phyloP scores from a whole-genome alignment of 2,329 filamentous ascomycete species.

The Gliomastix tumulicola region DNA sequence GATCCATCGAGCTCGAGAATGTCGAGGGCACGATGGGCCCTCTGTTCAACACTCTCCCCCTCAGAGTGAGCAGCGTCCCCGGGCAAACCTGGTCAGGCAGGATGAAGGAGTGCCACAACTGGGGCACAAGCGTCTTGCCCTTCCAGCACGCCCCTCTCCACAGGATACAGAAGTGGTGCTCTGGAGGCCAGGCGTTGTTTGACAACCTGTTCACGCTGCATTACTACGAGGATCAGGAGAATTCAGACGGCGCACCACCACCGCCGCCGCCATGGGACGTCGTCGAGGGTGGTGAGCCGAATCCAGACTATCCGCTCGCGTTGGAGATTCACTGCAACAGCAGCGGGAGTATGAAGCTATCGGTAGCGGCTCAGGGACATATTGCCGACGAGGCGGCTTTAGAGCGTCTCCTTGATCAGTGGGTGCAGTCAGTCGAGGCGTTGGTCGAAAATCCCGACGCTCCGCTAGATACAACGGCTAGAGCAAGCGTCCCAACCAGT shows the following conservation, averaged over 20 bases:
- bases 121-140: slow-evolving; percentile 58
- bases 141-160: slow-evolving; percentile 71
- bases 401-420: slow-evolving; percentile 26
- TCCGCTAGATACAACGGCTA: slow-evolving; percentile 5
- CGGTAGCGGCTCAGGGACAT: slow-evolving; percentile 49
- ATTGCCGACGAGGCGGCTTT: slow-evolving; percentile 23
- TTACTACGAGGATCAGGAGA: slow-evolving; percentile 31
- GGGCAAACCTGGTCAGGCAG: slow-evolving; percentile 52
- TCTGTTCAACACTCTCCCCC: slow-evolving; percentile 85
- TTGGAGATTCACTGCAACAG: slow-evolving; percentile 59
- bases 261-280: slow-evolving; percentile 55
- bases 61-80: slow-evolving; percentile 39
- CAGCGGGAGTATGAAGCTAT: slow-evolving; percentile 42
- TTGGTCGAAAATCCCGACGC: slow-evolving; percentile 21
- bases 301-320: slow-evolving; percentile 68
- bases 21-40: slow-evolving; percentile 69
- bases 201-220: slow-evolving; percentile 82
- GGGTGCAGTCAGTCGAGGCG: no score
- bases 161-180: slow-evolving; percentile 74
- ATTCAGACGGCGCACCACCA: slow-evolving; percentile 13
- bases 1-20: slow-evolving; percentile 60
- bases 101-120: slow-evolving; percentile 59
- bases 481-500: background rate
- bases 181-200: slow-evolving; percentile 57
- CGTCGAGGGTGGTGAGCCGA: slow-evolving; percentile 35